Base-by-base conservation (phyloP, 768 basidiomycete genomes). In the Hericium erinaceus region DNA sequence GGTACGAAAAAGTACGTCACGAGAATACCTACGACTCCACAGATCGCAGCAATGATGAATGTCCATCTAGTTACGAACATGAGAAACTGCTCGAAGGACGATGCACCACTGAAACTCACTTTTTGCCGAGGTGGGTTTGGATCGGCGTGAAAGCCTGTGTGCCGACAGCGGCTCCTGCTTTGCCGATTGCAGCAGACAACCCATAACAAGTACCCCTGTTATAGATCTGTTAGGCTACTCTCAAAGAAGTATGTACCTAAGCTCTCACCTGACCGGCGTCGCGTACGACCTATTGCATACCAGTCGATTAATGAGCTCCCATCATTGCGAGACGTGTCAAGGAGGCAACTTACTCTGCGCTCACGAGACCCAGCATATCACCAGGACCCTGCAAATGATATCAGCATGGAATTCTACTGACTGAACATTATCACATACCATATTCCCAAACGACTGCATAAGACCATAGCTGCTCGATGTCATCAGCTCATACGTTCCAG, bases 71-170 rank as follows among this genome's bases (percentile, higher is more conserved):
- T 33, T 33, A 10, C 8, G 33, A 33, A 33, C 7, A 33, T 83
- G 62, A 39, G 55, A 8, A 2, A 51, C 13, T 8, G 38, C 18
- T 2, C 11, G 24, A 20, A 22, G 11, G 24, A 5, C 44, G 11
- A 53, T 54, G 60, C 11, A 60, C 44, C 9, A 6, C 33, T 52
- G 46, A 48, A 52, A 67, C 73, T 48, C 63, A 80, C 80, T 75
- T 78, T 64, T 84, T 81, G 13, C 86, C 86, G n/a, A 85, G 78
- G 64, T 85, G 76, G 56, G 72, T 71, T 64, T 84, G 81, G 59
- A 87, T 85, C 3, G 85, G 85, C 3, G 83, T 85, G 66, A 86
- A 86, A 1, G 78, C 82, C 64, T 87, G 84, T 0, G 82, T 84
- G 9, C 85, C 85, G 53, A 86, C 58, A n/a, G 83, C 86, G 18